Evolutionary conservation across 306 rosid species (phyloP), one percentile per base, ranked within the genome.

Genomic region (Inga leiocalycina): DNA sequence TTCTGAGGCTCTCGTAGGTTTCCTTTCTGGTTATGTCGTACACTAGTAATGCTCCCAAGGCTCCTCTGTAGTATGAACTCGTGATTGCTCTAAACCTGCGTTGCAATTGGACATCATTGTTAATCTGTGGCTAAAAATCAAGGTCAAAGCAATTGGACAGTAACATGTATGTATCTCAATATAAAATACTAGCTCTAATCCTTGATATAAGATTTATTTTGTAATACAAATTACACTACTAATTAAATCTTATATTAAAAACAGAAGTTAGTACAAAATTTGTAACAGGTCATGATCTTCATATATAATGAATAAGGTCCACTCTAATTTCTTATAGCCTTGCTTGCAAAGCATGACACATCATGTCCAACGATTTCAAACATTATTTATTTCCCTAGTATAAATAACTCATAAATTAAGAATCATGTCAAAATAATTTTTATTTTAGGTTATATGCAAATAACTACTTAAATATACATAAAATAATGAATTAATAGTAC

Each of bases 1-100:
- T 96, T 37, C 76, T 69, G 43, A 89, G 89, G 61, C 87, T 96
- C 16, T 85, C 87, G 39, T 89, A 96, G 6, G 94, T 87, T 24
- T 79, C 32, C 30, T 75, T 11, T 54, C 91, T 82, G 3, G 94
- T 90, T 74, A 96, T 91, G 89, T 96, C 99, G 41, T 94, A 96
- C 4, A 94, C 97, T 41, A 96, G 86, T 57, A 96, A 78, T 43
- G 98, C 96, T 2, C 99, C 99, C 1, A 94, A 71, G 8, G 99
- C 99, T 80, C 99, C 99, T 32, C 98, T 89, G 85, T 96, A 96
- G 78, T 96, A 96, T 59, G 99, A 93, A 57, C 97, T 96, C 14
- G 99, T 96, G 51, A 96, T 96, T 17, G 99, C 99, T 59, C 98
- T 93, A 73, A 93, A 96, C 84, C 99, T 96, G 83, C 64, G 72